phyloP scores from a whole-genome alignment of 345 rosid genomes.

The Streptanthus diversifolius region DNA sequence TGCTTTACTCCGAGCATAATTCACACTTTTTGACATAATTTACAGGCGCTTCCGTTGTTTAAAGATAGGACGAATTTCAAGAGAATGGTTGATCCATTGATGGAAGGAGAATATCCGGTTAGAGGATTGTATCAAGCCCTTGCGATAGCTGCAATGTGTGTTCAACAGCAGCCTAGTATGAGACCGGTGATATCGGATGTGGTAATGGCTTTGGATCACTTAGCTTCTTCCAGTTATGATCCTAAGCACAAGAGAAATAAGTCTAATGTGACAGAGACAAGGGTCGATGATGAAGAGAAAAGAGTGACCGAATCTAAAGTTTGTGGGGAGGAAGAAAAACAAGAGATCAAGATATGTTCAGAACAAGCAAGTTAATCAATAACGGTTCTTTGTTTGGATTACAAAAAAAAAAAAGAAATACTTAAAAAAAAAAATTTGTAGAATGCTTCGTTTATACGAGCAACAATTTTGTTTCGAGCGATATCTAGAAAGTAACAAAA shows the following conservation, averaged over 20 bases:
- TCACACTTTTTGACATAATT: background rate
- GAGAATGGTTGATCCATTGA: constrained; percentile 66
- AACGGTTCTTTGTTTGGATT: background rate
- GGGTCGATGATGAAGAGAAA: background rate
- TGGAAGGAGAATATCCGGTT: constrained; percentile 58
- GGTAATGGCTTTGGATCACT: constrained; percentile 67
- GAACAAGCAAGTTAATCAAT: constrained; percentile 5
- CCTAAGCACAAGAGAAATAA: constrained; percentile 18
- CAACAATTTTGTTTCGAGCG: constrained; percentile 28
- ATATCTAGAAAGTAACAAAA: background rate
- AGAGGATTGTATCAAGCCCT: constrained; percentile 76
- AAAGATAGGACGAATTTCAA: constrained; percentile 64
- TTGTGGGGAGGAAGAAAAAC: constrained; percentile 5
- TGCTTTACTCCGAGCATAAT: background rate
- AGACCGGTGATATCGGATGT: constrained; percentile 71
- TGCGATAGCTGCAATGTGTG: constrained; percentile 90
- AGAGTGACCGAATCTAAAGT: background rate
- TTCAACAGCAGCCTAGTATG: constrained; percentile 75
- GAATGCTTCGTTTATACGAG: constrained; percentile 16
- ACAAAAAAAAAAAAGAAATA: too few species aligned
- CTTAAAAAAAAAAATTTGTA: too few species aligned
- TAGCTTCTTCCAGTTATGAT: constrained; percentile 55
- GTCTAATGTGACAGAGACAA: background rate
- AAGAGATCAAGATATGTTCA: constrained; percentile 20
- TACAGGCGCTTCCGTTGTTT: constrained; percentile 81